Base-by-base conservation (phyloP, 352 stramenopile species). In the Phytopythium aichiense region DNA sequence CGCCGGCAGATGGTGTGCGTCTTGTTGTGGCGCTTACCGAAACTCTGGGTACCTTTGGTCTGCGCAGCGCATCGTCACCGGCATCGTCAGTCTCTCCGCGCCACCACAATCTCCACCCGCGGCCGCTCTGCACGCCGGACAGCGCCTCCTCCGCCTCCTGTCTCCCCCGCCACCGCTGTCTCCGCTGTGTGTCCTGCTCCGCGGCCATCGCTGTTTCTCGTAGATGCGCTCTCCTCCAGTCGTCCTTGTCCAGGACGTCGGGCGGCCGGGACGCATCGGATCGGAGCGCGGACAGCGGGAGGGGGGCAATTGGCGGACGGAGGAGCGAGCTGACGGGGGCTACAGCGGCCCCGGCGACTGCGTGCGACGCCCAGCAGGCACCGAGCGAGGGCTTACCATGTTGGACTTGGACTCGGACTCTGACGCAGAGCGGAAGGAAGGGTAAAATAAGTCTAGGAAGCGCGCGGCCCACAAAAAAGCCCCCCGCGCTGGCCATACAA, bases 11-110 rank as follows among this genome's bases (percentile, higher is more conserved):
- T 88, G 65, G 97, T 99, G 96, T 99, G 98, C 69, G 96, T 98
- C 96, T 99, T 99, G 81, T 98, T 99, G 93, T 99, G 97, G 81
- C 97, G 95, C 91, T 99, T 99, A 92, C 98, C 98, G 84, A 99
- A 99, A 83, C 89, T 98, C 71, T 98, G 97, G 67, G 98, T 99
- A 97, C 98, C 98, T 89, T 99, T 99, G 76, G 98, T 99, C 98
- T 99, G 79, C 64, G 79, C 53, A 61, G 64, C 16, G 60, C 15
- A 48, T 64, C 15, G 35, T 54, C 62, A 37, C 37, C 42, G 28
- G 28, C 28, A 56, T 76, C 63, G 74, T 68, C 64, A 37, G 46
- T 58, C 45, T 53, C 25, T 56, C 16, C 23, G 9, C 22, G 8
- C 12, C 45, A 25, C 22, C 7, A 46, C 7, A 8, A 11, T 3